phyloP scores from a whole-genome alignment of 164 flowering plant species.

The Sextonia rubra region DNA sequence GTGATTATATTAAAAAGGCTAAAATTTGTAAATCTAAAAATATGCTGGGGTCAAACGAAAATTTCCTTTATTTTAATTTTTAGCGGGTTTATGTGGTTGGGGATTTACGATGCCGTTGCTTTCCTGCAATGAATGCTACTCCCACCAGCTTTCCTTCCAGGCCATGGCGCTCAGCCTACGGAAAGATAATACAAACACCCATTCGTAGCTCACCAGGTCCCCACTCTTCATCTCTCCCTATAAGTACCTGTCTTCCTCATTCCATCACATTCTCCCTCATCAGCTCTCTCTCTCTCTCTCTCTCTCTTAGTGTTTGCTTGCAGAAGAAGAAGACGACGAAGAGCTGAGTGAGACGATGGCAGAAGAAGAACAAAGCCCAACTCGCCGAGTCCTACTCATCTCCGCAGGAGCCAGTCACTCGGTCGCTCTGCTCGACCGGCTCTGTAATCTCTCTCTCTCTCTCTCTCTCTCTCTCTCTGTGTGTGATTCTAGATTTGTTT shows the following conservation, averaged over 20 bases:
- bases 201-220: background rate
- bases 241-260: background rate
- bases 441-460: slow-evolving; percentile 40
- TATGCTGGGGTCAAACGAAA: no score
- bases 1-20: no score
- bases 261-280: no score
- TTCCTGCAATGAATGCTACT: background rate
- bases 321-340: background rate
- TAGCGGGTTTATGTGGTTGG: background rate
- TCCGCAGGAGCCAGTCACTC: slow-evolving; percentile 99
- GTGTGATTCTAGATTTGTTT: background rate
- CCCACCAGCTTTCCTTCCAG: background rate
- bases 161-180: background rate
- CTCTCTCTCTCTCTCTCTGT: no score
- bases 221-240: background rate
- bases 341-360: background rate
- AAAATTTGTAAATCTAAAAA: no score
- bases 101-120: background rate
- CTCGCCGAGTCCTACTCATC: slow-evolving; percentile 55
- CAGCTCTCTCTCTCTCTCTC: background rate
- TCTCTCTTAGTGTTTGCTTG: no score
- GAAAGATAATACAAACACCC: background rate
- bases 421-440: slow-evolving; percentile 82
- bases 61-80: no score
- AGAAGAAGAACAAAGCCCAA: slow-evolving; percentile 14